Evolutionary conservation across 805 yeast genomes (phyloP).

Genomic region (Zygoascus bituminiphila): DNA sequence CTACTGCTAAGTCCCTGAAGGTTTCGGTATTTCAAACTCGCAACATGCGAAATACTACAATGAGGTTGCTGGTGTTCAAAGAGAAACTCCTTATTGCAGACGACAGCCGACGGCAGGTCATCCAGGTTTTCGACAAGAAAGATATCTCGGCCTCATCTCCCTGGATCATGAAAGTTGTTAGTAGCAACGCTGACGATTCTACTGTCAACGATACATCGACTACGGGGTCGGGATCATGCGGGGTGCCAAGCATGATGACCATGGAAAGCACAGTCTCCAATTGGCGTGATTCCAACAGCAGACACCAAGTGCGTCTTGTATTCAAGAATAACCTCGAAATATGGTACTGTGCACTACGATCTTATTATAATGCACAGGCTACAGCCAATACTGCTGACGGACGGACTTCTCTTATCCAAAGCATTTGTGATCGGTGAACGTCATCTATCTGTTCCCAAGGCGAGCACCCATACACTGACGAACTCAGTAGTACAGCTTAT

Average conservation of each 20-base stretch:
- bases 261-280: neutral
- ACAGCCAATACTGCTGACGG: neutral
- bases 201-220: neutral
- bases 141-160: neutral
- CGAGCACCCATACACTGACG: too few relatives aligned
- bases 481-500: too few relatives aligned
- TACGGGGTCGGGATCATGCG: neutral
- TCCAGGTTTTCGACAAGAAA: neutral
- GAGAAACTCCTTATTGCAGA: neutral
- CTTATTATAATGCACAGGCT: neutral
- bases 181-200: neutral
- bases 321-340: neutral
- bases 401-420: neutral
- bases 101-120: neutral
- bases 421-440: neutral
- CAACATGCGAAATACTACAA: neutral
- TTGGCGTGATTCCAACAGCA: neutral
- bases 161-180: conserved; percentile 1
- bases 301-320: neutral
- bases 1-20: conserved; percentile 5
- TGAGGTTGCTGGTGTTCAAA: neutral
- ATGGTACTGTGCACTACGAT: neutral
- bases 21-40: neutral
- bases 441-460: neutral
- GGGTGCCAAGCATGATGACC: neutral